Evolutionary conservation across 768 basidiomycete genomes (phyloP).

Genomic region (Mycena epipterygia): DNA sequence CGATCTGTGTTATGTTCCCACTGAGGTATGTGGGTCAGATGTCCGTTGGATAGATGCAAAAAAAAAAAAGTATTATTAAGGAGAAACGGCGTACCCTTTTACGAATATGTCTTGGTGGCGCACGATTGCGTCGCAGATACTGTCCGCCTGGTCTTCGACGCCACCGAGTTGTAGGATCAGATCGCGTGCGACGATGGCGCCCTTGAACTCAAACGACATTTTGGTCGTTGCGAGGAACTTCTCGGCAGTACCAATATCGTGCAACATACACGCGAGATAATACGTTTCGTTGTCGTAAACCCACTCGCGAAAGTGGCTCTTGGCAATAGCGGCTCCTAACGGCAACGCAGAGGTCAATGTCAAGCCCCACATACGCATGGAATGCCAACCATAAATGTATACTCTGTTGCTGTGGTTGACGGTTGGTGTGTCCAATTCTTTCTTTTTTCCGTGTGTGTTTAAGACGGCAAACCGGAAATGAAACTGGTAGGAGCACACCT

Average conservation of each 20-base stretch:
- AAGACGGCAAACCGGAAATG: neutral
- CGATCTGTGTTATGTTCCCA: slow-evolving; percentile 65
- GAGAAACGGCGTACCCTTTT: slow-evolving; percentile 53
- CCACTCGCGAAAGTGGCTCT: slow-evolving; percentile 24
- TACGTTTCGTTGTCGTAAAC: slow-evolving; percentile 25
- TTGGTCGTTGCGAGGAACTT: slow-evolving; percentile 65
- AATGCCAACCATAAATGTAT: slow-evolving; percentile 60
- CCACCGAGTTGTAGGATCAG: slow-evolving; percentile 58
- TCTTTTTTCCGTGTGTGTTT: slow-evolving; percentile 39
- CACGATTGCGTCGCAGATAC: slow-evolving; percentile 64
- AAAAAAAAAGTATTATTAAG: neutral
- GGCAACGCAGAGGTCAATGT: neutral
- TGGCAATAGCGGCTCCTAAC: slow-evolving; percentile 61
- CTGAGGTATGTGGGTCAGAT: slow-evolving; percentile 42
- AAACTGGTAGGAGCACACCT: slow-evolving; percentile 40
- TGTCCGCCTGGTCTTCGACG: slow-evolving; percentile 64
- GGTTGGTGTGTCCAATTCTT: slow-evolving; percentile 58
- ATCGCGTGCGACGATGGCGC: slow-evolving; percentile 65
- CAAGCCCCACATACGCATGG: neutral
- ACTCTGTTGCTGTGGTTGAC: slow-evolving; percentile 66
- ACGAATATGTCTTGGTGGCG: slow-evolving; percentile 64
- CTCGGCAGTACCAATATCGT: slow-evolving; percentile 65
- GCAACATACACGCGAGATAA: slow-evolving; percentile 24
- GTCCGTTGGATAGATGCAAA: neutral
- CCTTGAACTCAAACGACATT: slow-evolving; percentile 69